Percentiles rank a stretch among this genome's conserved stretches.
These are phyloP conservation scores for Boletellus emodensis DNA, from an alignment of 768 basidiomycete genomes.

Conservation along the genomic window DNA sequence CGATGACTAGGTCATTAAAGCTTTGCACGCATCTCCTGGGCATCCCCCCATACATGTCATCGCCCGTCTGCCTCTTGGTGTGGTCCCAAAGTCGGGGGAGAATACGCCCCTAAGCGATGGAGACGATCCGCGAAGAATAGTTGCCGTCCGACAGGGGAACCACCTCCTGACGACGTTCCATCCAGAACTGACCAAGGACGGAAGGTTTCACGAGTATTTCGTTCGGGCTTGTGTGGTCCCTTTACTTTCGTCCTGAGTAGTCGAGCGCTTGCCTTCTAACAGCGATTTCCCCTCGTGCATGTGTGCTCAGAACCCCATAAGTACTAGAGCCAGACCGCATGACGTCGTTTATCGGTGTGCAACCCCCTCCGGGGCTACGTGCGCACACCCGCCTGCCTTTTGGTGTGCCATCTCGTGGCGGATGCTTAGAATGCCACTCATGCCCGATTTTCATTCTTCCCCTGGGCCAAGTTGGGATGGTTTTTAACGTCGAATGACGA, in stretches of 20 bases:
- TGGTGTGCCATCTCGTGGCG: too few species aligned
- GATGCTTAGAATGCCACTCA: too few species aligned
- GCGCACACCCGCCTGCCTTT: too few species aligned
- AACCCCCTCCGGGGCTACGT: too few species aligned
- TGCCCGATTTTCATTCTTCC: too few species aligned
- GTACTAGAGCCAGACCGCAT: too few species aligned
- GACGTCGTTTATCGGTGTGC: too few species aligned
- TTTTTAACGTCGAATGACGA: too few species aligned
- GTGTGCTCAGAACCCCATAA: too few species aligned
- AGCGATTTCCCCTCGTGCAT: not conserved
- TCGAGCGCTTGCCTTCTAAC: not conserved
- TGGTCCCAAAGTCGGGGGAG: constrained; percentile 39
- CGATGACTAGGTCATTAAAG: constrained; percentile 55
- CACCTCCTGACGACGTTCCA: constrained; percentile 91
- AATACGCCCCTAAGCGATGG: constrained; percentile 37
- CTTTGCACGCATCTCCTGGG: constrained; percentile 41
- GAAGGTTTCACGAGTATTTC: constrained; percentile 91
- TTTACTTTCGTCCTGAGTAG: constrained; percentile 9
- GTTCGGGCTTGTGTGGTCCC: constrained; percentile 66
- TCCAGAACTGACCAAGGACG: constrained; percentile 85
- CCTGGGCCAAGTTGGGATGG: too few species aligned
- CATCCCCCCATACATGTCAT: constrained; percentile 65
- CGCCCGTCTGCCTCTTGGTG: constrained; percentile 57
- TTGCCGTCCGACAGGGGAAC: constrained; percentile 80
- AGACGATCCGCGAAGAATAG: constrained; percentile 62